Evolutionary conservation across 176 grass and related monocot genomes (phyloP).

Genomic region (Pontederia paniculata): DNA sequence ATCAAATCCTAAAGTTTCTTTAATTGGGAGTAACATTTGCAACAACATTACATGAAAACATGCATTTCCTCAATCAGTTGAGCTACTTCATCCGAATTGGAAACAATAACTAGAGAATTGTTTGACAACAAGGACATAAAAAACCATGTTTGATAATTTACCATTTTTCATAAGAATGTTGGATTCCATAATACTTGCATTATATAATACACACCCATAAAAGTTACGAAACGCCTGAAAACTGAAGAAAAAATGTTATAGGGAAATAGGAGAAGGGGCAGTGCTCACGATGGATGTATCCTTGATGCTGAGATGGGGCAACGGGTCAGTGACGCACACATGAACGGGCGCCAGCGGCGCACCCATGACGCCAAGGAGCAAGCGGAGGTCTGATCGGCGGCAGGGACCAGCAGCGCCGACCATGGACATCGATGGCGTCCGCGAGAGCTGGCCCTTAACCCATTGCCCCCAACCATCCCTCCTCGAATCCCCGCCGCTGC

Average conservation of each 20-base stretch:
- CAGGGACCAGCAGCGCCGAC: not conserved
- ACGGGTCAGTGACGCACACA: constrained; percentile 11
- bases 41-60: too few relatives aligned
- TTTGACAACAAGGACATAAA: too few relatives aligned
- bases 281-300: constrained; percentile 5
- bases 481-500: not conserved
- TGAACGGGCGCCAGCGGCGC: constrained; percentile 10
- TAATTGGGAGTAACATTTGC: too few relatives aligned
- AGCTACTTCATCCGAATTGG: too few relatives aligned
- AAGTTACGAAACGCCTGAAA: not conserved
- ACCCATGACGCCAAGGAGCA: constrained; percentile 9
- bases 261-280: not conserved
- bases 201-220: not conserved
- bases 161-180: too few relatives aligned
- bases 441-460: constrained; percentile 9
- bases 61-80: too few relatives aligned
- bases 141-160: too few relatives aligned
- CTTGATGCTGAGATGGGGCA: constrained; percentile 14
- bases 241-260: too few relatives aligned
- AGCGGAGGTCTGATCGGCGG: constrained; percentile 5
- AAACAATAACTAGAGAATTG: too few relatives aligned
- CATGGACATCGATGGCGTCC: not conserved
- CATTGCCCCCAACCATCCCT: constrained; percentile 7
- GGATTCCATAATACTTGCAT: too few relatives aligned
- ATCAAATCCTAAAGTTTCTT: too few relatives aligned